These are phyloP conservation scores for Thelephora ganbajun DNA, from an alignment of 768 basidiomycete species.

Conservation along the genomic window DNA sequence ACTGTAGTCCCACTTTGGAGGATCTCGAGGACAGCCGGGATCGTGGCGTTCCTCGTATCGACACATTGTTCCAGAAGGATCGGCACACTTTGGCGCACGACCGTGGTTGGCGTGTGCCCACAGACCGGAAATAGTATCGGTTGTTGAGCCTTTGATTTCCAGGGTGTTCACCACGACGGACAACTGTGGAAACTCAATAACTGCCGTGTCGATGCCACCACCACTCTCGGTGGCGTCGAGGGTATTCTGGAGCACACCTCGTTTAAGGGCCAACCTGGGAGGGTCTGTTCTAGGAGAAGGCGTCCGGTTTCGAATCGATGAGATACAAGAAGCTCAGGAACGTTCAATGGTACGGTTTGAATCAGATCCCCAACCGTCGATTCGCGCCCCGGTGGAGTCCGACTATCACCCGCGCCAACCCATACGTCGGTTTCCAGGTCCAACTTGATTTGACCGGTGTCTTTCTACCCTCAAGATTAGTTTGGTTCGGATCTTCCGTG, in stretches of 20 bases:
- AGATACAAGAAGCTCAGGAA: slow-evolving; percentile 94
- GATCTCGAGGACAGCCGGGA: too few relatives aligned
- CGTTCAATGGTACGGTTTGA: slow-evolving; percentile 94
- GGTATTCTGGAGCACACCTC: too few relatives aligned
- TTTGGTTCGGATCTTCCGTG: too few relatives aligned
- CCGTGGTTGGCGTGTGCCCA: slow-evolving; percentile 96
- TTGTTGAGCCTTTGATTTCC: slow-evolving; percentile 67
- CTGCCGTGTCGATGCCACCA: slow-evolving; percentile 97
- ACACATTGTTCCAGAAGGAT: too few relatives aligned
- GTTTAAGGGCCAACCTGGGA: too few relatives aligned
- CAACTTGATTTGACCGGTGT: slow-evolving; percentile 96
- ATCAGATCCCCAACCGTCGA: too few relatives aligned
- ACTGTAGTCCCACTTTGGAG: slow-evolving; percentile 89
- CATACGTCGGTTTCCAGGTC: slow-evolving; percentile 99
- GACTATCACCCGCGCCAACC: slow-evolving; percentile 97
- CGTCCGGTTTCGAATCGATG: too few relatives aligned
- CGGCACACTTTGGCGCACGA: slow-evolving; percentile 97
- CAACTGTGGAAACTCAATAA: slow-evolving; percentile 97
- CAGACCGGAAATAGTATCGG: slow-evolving; percentile 99
- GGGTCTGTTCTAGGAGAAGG: too few relatives aligned
- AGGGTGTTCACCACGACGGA: slow-evolving; percentile 59
- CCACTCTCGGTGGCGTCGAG: slow-evolving; percentile 93
- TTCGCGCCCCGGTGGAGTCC: slow-evolving; percentile 99
- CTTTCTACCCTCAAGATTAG: slow-evolving; percentile 95
- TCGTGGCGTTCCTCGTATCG: too few relatives aligned